These are phyloP conservation scores for Auriscalpium vulgare DNA, from an alignment of 768 basidiomycete species.

Conservation along the genomic window DNA sequence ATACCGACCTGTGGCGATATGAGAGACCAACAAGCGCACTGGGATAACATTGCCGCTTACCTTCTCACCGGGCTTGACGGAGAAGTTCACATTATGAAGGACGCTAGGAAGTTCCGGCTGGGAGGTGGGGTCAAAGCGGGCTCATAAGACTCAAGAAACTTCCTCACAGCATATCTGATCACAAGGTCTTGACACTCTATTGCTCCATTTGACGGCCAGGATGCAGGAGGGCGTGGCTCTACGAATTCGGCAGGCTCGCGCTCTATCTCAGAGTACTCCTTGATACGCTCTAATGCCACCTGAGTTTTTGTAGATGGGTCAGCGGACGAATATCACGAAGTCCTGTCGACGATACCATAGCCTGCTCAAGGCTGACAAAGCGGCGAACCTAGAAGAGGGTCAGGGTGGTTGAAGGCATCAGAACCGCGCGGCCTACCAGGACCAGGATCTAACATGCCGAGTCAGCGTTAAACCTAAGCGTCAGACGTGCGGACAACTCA, in stretches of 20 bases:
- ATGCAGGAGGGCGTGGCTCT: slow-evolving; percentile 72
- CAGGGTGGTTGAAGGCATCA: not conserved
- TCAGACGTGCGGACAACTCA: slow-evolving; percentile 22
- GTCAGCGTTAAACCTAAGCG: slow-evolving; percentile 14
- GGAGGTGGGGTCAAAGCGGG: slow-evolving; percentile 1
- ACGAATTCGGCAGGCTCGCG: slow-evolving; percentile 78
- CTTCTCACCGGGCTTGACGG: slow-evolving; percentile 69
- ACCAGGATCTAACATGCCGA: slow-evolving; percentile 28
- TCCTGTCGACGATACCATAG: slow-evolving; percentile 50
- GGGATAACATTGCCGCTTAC: slow-evolving; percentile 26
- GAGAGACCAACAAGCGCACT: not conserved
- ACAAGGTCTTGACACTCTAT: slow-evolving; percentile 68
- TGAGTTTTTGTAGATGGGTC: slow-evolving; percentile 19
- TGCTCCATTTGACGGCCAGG: slow-evolving; percentile 71
- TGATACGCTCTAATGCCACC: slow-evolving; percentile 84
- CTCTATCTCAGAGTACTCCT: slow-evolving; percentile 78
- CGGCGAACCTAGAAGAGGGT: slow-evolving; percentile 45
- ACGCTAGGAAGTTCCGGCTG: slow-evolving; percentile 85
- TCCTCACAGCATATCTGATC: slow-evolving; percentile 68
- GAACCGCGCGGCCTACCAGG: not conserved
- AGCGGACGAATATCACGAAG: not conserved
- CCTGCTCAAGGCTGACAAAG: slow-evolving; percentile 85
- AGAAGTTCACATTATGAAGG: slow-evolving; percentile 71
- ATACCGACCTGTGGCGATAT: slow-evolving; percentile 47
- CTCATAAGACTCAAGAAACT: not conserved